These are phyloP conservation scores for Neurospora sp. DNA, from an alignment of 495 filamentous ascomycete genomes.

Conservation along the genomic window DNA sequence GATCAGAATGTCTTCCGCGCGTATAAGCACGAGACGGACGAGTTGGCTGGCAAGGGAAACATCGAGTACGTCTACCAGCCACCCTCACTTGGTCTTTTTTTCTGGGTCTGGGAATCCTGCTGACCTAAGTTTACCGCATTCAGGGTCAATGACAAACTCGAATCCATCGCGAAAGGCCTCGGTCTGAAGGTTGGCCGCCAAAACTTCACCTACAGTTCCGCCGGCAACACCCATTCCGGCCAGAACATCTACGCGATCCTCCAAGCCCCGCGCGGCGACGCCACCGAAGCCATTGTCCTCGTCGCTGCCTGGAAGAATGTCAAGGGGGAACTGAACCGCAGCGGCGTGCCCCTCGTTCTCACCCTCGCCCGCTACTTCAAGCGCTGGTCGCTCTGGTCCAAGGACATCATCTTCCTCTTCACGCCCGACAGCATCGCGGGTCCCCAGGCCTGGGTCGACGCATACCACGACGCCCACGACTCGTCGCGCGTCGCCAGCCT, in stretches of 20 bases:
- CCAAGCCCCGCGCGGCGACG: constrained; percentile 91
- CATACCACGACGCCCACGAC: constrained; percentile 83
- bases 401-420: constrained; percentile 91
- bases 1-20: constrained; percentile 93
- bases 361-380: constrained; percentile 92
- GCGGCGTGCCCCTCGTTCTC: constrained; percentile 74
- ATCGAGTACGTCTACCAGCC: constrained; percentile 27
- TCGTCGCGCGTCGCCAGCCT: constrained; percentile 59
- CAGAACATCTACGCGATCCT: constrained; percentile 93
- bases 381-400: constrained; percentile 95
- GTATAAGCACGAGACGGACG: constrained; percentile 75
- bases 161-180: constrained; percentile 59
- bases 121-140: not conserved
- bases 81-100: not conserved
- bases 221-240: constrained; percentile 62
- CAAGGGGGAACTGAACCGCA: constrained; percentile 68
- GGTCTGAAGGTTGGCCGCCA: constrained; percentile 82
- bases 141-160: constrained; percentile 60
- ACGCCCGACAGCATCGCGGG: constrained; percentile 81
- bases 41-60: constrained; percentile 43
- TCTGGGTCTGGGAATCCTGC: not conserved
- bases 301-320: constrained; percentile 83
- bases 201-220: constrained; percentile 64
- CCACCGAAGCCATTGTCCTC: constrained; percentile 94
- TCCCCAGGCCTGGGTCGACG: constrained; percentile 94